Percentiles rank a stretch among this genome's conserved stretches.
Conservation (phyloP, 306 rosid genomes). For the barrel medic (Medicago truncatula) region MtrunA17r5.0-ANR NC_053042.1:645501-646000, state of each 20-base stretch:
- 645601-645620: constrained; percentile 47
- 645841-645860: not conserved
- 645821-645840: not conserved
- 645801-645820: not conserved
- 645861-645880: not conserved
- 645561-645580: not conserved
- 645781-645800: constrained; percentile 36
- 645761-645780: constrained; percentile 58
- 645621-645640: constrained; percentile 45
- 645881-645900: constrained; percentile 5
- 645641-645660: constrained; percentile 63
- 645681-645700: constrained; percentile 45
- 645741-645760: constrained; percentile 46
- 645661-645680: constrained; percentile 46
- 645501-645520: not conserved
- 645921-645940: constrained; percentile 19
- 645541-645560: not conserved
- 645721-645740: constrained; percentile 42
- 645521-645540: not conserved
- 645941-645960: not conserved
- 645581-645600: not conserved
- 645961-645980: constrained; percentile 27
- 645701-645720: too few species aligned
- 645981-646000: constrained; percentile 28
- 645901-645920: not conserved